Evolutionary conservation across 345 rosid genomes (phyloP), one percentile per base, ranked within the genome.

Genomic region (Boechera stricta): DNA sequence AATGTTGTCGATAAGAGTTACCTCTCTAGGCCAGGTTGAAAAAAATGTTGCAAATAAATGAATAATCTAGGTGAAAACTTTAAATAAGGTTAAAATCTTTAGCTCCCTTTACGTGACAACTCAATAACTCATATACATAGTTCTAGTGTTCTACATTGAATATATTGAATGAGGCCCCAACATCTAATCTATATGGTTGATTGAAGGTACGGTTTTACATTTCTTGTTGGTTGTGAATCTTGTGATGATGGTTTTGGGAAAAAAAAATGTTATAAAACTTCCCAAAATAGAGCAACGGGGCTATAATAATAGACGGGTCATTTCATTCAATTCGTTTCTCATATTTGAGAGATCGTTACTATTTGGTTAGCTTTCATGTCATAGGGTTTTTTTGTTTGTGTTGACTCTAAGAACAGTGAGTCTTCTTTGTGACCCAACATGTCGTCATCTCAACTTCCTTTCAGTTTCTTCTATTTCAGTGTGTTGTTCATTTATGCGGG

Each of bases 381-480:
- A 72, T 72, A 36, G 5, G 29, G 18, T 2, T 72, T 72, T 31
- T 31, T 4, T 31, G 4, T 31, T 31, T 31, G 10, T 10, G 67
- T 60, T 72, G 59, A 72, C 51, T 61, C 68, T 38, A 11, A 35
- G 68, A 72, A 60, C 68, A 61, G 76, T 72, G 67, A 72, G 38
- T 59, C 32, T 12, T 59, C 42, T 51, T 62, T 21, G 10, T 51
- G 42, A 60, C 60, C 8, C 36, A n/a, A 18, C 62, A 57, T 57
- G 44, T 44, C 16, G 15, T 56, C 65, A 70, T 70, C 54, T 57
- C 55, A 12, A 59, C 32, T 28, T 41, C 32, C 32, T 70, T 56
- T 56, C 16, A 10, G 10, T 18, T 55, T 8, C 18, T 13, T n/a
- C 12, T 16, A 8, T 33, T 8, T 58, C 26, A n/a, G 3, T 33